phyloP scores from a whole-genome alignment of 108 stramenopile genomes.

The Cyclostephanos invisitatus region DNA sequence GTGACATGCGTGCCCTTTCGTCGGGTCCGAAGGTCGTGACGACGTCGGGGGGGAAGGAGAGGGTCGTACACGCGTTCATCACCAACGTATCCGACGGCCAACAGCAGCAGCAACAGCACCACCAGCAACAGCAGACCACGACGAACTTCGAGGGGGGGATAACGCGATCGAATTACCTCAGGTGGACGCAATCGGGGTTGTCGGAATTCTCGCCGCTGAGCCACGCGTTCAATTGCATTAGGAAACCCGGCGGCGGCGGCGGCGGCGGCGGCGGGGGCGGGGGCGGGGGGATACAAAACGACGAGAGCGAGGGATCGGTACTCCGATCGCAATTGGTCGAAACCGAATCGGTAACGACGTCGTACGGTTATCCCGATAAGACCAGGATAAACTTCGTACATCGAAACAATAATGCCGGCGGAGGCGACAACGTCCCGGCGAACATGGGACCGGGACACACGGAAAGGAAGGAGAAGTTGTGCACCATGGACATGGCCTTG shows the following conservation, averaged over 20 bases:
- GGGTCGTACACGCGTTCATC: slow-evolving; percentile 65
- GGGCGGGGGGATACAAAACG: slow-evolving; percentile 1
- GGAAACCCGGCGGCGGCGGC: slow-evolving; percentile 11
- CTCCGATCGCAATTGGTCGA: slow-evolving; percentile 67
- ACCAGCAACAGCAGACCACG: slow-evolving; percentile 4
- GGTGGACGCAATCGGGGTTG: slow-evolving; percentile 71
- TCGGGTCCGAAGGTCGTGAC: slow-evolving; percentile 65
- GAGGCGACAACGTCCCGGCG: not conserved
- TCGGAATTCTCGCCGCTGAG: slow-evolving; percentile 65
- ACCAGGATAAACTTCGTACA: slow-evolving; percentile 70
- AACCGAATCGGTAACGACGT: slow-evolving; percentile 68
- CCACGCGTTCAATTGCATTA: slow-evolving; percentile 50
- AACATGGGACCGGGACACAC: slow-evolving; percentile 59
- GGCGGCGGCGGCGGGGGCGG: too few relatives aligned
- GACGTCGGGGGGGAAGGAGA: slow-evolving; percentile 31
- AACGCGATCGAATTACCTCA: slow-evolving; percentile 67
- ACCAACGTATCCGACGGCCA: slow-evolving; percentile 35
- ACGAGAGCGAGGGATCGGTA: slow-evolving; percentile 39
- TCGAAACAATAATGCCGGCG: slow-evolving; percentile 24
- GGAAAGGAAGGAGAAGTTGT: slow-evolving; percentile 78
- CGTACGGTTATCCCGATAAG: slow-evolving; percentile 66
- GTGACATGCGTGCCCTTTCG: slow-evolving; percentile 60
- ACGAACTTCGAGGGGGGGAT: slow-evolving; percentile 71
- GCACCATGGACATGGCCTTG: slow-evolving; percentile 64
- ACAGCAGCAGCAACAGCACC: slow-evolving; percentile 13